phyloP scores from a whole-genome alignment of 2,329 filamentous ascomycete genomes.

The Colletotrichum tanaceti region DNA sequence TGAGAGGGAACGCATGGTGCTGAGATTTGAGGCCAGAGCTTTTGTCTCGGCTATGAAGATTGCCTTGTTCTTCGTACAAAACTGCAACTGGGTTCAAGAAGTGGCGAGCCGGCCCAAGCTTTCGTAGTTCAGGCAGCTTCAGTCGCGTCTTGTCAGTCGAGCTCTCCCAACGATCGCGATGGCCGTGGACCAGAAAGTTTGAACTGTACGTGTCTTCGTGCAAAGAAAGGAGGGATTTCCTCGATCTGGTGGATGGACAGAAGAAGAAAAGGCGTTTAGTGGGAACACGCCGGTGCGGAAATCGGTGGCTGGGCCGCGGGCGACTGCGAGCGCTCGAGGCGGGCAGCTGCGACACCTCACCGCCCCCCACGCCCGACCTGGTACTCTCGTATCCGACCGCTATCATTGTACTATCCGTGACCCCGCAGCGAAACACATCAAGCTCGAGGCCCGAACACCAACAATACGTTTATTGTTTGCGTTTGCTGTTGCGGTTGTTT shows the following conservation, averaged over 20 bases:
- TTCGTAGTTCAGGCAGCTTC: constrained; percentile 9
- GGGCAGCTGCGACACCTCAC: constrained; percentile 32
- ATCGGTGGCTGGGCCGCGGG: constrained; percentile 40
- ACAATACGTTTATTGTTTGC: constrained; percentile 18
- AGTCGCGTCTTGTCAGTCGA: constrained; percentile 6
- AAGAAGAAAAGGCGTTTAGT: constrained; percentile 6
- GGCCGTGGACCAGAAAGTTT: background rate
- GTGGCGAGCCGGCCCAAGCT: constrained; percentile 8
- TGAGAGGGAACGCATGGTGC: constrained; percentile 54
- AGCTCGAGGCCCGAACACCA: constrained; percentile 15
- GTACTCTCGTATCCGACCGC: constrained; percentile 24
- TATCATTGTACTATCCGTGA: constrained; percentile 20
- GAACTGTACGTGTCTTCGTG: constrained; percentile 2
- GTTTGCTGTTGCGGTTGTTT: background rate
- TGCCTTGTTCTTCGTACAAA: background rate
- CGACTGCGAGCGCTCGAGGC: constrained; percentile 19
- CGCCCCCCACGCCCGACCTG: constrained; percentile 5
- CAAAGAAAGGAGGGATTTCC: background rate
- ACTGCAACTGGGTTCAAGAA: constrained; percentile 9
- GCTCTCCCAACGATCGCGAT: background rate
- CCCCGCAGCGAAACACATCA: constrained; percentile 33
- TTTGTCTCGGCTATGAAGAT: background rate
- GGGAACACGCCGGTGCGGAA: constrained; percentile 14
- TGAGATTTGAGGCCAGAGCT: background rate
- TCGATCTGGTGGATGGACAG: constrained; percentile 6